phyloP scores from a whole-genome alignment of 2,329 filamentous ascomycete species.

The Alternaria ethzedia region DNA sequence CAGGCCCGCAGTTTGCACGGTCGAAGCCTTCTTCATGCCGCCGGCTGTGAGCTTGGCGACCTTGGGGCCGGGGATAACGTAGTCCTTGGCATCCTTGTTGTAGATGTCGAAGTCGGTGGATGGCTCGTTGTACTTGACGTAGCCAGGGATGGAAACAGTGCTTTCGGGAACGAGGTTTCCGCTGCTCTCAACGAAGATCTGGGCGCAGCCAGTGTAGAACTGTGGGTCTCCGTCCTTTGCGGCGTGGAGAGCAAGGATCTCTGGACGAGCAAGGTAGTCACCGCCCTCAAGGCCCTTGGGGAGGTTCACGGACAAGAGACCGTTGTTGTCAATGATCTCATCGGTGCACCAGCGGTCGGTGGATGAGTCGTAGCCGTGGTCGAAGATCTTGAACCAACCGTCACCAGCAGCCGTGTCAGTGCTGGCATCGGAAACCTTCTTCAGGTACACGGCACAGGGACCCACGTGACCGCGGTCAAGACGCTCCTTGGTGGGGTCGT shows the following conservation, averaged over 20 bases:
- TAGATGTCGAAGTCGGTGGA: constrained; percentile 72
- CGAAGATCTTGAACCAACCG: constrained; percentile 82
- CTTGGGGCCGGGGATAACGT: constrained; percentile 64
- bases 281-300: constrained; percentile 68
- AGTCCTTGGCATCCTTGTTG: constrained; percentile 49
- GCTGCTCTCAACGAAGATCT: constrained; percentile 66
- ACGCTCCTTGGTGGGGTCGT: constrained; percentile 60
- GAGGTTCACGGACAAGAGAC: constrained; percentile 67
- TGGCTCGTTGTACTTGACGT: constrained; percentile 62
- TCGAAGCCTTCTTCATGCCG: constrained; percentile 16
- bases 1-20: constrained; percentile 56
- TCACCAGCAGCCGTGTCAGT: constrained; percentile 60
- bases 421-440: constrained; percentile 67
- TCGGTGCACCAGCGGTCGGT: constrained; percentile 72
- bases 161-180: constrained; percentile 58
- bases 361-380: constrained; percentile 67
- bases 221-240: constrained; percentile 65
- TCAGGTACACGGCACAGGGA: constrained; percentile 76
- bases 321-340: constrained; percentile 68
- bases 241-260: constrained; percentile 72
- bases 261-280: constrained; percentile 74
- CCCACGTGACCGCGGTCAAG: constrained; percentile 70
- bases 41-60: constrained; percentile 56
- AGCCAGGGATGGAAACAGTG: constrained; percentile 70
- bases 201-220: constrained; percentile 75